phyloP scores from a whole-genome alignment of 2,329 filamentous ascomycete species.

The Fusarium agapanthi region DNA sequence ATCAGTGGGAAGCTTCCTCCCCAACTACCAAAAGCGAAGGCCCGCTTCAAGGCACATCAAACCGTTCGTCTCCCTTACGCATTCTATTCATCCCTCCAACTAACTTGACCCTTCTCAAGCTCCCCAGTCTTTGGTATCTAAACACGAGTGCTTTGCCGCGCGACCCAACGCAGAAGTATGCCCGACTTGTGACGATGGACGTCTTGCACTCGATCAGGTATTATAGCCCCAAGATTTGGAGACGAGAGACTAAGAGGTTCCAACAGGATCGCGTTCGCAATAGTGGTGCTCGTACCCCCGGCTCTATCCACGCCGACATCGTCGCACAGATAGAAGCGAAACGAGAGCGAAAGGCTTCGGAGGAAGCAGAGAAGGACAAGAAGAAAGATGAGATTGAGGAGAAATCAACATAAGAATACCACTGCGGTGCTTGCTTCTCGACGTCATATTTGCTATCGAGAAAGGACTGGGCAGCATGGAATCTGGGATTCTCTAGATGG shows the following conservation, averaged over 20 bases:
- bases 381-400: background rate
- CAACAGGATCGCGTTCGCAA: constrained; percentile 37
- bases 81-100: background rate
- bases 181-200: background rate
- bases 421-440: background rate
- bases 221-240: rapidly evolving
- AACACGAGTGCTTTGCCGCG: constrained; percentile 39
- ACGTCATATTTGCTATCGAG: no score
- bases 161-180: constrained; percentile 11
- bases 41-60: constrained; percentile 25
- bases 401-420: background rate
- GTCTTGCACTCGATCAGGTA: constrained; percentile 24
- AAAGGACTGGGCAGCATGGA: background rate
- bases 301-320: constrained; percentile 41
- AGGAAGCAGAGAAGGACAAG: background rate
- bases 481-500: background rate
- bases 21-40: constrained; percentile 29
- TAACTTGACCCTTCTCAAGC: background rate
- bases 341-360: constrained; percentile 1
- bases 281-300: constrained; percentile 38
- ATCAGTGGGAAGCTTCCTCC: constrained; percentile 23
- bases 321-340: constrained; percentile 35
- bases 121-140: constrained; percentile 39
- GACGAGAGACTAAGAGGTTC: background rate
- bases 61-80: background rate